Conservation (phyloP, 2,329 filamentous ascomycete species). For the Mycosphaerella arachidis region DNA sequence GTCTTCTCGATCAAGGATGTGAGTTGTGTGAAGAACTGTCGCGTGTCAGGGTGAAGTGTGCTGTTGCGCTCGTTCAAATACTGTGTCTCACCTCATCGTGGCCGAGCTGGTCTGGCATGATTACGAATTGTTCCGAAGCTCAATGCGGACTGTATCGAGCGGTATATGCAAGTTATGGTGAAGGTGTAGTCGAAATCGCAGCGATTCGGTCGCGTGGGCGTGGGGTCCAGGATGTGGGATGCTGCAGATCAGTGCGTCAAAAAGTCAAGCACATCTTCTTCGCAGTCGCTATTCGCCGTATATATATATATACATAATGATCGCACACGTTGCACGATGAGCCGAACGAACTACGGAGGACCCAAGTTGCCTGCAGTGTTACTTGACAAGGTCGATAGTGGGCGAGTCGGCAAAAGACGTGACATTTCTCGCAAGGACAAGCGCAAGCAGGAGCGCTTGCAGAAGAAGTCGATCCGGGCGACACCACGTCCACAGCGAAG, state of each 20-base stretch:
- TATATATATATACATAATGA: not conserved
- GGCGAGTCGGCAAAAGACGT: slow-evolving; percentile 19
- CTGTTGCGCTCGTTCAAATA: not conserved
- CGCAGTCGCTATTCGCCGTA: not conserved
- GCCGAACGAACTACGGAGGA: slow-evolving; percentile 24
- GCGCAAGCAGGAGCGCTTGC: slow-evolving; percentile 60
- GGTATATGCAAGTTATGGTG: not conserved
- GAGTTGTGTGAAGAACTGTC: slow-evolving; percentile 71
- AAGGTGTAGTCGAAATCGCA: not conserved
- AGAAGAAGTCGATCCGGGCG: slow-evolving; percentile 50
- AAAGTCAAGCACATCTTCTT: not conserved
- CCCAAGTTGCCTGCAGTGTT: slow-evolving; percentile 46
- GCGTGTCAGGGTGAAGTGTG: slow-evolving; percentile 2
- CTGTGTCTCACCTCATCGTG: slow-evolving; percentile 54
- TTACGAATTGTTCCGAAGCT: not conserved
- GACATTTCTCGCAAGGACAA: slow-evolving; percentile 37
- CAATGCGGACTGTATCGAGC: not conserved
- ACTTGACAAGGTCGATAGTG: slow-evolving; percentile 39
- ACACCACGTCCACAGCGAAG: not conserved
- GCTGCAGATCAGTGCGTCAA: slow-evolving; percentile 1
- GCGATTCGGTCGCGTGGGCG: not conserved
- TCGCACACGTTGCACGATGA: slow-evolving; percentile 18
- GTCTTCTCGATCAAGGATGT: slow-evolving; percentile 62
- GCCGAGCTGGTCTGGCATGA: slow-evolving; percentile 51
- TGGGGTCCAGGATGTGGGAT: slow-evolving; percentile 1